Base-by-base conservation (phyloP, 2,329 filamentous ascomycete genomes). In the Gnomoniopsis sp. region DNA sequence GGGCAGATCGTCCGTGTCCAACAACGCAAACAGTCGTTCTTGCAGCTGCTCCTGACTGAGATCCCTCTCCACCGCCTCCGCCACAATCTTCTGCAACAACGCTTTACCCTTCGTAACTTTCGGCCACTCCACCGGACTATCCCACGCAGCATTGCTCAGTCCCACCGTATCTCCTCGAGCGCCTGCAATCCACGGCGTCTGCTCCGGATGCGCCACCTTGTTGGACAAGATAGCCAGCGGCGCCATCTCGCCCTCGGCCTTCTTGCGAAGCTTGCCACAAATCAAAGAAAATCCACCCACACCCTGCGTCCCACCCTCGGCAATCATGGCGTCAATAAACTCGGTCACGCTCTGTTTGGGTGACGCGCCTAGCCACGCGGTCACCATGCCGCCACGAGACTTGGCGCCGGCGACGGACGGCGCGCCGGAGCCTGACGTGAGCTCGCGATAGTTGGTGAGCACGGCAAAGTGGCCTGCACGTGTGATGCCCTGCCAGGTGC, bases 281-380 rank as follows among this genome's bases (percentile, higher is more conserved):
- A 88, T 76, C 67, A 89, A 79, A 23, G 83, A 87, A 68, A 88
- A 88, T 0, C 86, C 86, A 7, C 86, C 86, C 17, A 88, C 83
- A 52, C 83, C 84, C 65, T 81, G 81, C 22, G 86, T 79, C 11
- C 81, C 77, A 22, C 75, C 75, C 30, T 78, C 78, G 44, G 77
- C 75, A 51, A 87, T 76, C 65, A 87, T 74, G 11, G 74, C 73
- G 55, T 77, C 67, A 17, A 86, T 81, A 64, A 83, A 85, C 3
- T 79, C 70, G 34, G 74, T 70, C 1, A 82, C 75, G 17, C 73
- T 71, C 65, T 82, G 77, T n/a, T 75, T 71, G 1, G 77, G 72
- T 12, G 77, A 71, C 22, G 77, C 78, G 2, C 77, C 78, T 47
- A 88, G 71, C 85, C 85, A 88, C 1, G 82, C 79, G 14, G 80